phyloP scores from a whole-genome alignment of 257 asterid genomes.

The Solanum pimpinellifolium region DNA sequence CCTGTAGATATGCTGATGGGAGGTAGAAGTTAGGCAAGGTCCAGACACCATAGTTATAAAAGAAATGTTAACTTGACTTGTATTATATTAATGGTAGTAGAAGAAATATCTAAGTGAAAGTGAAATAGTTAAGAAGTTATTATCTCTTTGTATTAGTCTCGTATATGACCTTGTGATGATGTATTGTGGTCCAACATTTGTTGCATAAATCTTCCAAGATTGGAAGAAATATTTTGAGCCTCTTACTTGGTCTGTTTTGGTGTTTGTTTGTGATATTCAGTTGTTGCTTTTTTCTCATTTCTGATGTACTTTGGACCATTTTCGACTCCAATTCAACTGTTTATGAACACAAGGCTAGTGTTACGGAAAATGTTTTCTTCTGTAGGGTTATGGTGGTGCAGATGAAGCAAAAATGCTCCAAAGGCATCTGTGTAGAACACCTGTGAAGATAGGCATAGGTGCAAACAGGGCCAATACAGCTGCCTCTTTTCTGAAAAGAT shows the following conservation, averaged over 20 bases:
- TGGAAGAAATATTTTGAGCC: neutral
- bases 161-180: neutral
- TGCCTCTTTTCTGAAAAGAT: constrained; percentile 29
- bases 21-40: neutral
- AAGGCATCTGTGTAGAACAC: constrained; percentile 53
- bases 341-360: neutral
- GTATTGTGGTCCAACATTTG: neutral
- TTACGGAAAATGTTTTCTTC: neutral
- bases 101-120: neutral
- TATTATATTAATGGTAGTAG: neutral
- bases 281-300: neutral
- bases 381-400: constrained; percentile 82
- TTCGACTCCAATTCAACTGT: neutral
- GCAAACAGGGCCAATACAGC: constrained; percentile 71
- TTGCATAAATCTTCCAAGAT: neutral
- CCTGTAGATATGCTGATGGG: neutral
- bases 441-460: constrained; percentile 67
- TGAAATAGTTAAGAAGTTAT: neutral
- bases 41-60: neutral
- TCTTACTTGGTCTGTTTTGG: neutral
- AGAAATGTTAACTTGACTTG: neutral
- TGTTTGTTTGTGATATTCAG: neutral
- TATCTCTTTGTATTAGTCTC: neutral
- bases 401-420: constrained; percentile 94
- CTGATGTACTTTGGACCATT: neutral